phyloP scores from a whole-genome alignment of 78 protist genomes.

The Creolimax fragrantissima region DNA sequence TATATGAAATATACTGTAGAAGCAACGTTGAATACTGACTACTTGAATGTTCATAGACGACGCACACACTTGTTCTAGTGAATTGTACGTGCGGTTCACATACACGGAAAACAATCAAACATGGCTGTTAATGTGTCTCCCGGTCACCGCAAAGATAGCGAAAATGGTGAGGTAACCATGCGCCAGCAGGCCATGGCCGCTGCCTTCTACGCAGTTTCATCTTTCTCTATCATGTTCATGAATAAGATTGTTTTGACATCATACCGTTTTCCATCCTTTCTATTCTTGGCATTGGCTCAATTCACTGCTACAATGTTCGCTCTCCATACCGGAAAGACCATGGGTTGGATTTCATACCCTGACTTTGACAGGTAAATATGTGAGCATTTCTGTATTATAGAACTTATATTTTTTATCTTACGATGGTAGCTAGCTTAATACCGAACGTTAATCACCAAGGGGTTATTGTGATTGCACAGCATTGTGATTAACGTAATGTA shows the following conservation, averaged over 20 bases:
- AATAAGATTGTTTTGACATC: slow-evolving; percentile 20
- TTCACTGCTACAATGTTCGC: background rate
- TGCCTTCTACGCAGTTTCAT: background rate
- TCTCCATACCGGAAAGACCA: background rate
- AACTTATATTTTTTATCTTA: background rate
- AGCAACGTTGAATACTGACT: too few species aligned
- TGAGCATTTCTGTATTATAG: background rate
- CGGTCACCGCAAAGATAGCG: background rate
- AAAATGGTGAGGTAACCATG: background rate
- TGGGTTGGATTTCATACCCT: background rate
- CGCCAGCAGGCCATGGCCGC: slow-evolving; percentile 18
- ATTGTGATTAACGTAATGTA: too few species aligned
- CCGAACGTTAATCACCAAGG: too few species aligned
- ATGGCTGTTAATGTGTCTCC: too few species aligned
- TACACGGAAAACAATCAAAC: too few species aligned
- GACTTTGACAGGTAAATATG: background rate
- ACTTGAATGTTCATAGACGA: too few species aligned
- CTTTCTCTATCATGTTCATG: slow-evolving; percentile 14
- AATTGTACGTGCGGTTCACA: too few species aligned
- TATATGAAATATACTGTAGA: too few species aligned
- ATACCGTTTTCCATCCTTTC: slow-evolving; percentile 20
- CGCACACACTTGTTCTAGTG: too few species aligned
- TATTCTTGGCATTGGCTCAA: background rate
- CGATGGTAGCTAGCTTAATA: too few species aligned
- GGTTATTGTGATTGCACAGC: too few species aligned